phyloP scores from a whole-genome alignment of 176 grass and related monocot genomes.

The Aegilops speltoides region DNA sequence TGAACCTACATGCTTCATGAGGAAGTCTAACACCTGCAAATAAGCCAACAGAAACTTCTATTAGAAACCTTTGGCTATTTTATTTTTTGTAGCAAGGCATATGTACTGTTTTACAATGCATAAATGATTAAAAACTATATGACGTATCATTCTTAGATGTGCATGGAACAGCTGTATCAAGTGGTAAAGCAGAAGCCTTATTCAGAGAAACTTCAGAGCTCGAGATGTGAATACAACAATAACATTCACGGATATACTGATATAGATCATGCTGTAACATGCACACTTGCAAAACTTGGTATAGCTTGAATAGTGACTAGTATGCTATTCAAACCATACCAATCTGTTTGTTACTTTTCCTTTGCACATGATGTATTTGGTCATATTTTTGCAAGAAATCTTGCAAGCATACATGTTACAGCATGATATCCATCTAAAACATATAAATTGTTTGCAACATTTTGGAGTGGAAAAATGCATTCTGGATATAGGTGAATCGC shows the following conservation, averaged over 20 bases:
- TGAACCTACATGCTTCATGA: slow-evolving; percentile 60
- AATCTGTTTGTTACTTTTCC: not conserved
- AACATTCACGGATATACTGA: not conserved
- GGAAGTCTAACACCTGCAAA: slow-evolving; percentile 78
- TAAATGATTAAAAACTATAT: not conserved
- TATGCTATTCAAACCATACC: not conserved
- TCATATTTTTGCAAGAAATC: not conserved
- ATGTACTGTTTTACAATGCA: not conserved
- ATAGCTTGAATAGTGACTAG: not conserved
- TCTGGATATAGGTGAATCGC: too few relatives aligned
- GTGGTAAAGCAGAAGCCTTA: not conserved
- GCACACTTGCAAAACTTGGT: not conserved
- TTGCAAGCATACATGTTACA: not conserved
- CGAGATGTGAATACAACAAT: not conserved
- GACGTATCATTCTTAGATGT: not conserved
- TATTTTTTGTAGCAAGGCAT: not conserved
- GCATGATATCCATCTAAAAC: too few relatives aligned
- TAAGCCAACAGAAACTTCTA: not conserved
- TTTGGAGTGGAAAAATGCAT: too few relatives aligned
- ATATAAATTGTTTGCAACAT: too few relatives aligned
- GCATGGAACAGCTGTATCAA: not conserved
- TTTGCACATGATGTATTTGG: not conserved
- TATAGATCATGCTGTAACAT: not conserved
- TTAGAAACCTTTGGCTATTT: not conserved
- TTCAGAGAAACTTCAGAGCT: not conserved